Evolutionary conservation across 352 stramenopile genomes (phyloP).

Genomic region (Lagenidium giganteum): DNA sequence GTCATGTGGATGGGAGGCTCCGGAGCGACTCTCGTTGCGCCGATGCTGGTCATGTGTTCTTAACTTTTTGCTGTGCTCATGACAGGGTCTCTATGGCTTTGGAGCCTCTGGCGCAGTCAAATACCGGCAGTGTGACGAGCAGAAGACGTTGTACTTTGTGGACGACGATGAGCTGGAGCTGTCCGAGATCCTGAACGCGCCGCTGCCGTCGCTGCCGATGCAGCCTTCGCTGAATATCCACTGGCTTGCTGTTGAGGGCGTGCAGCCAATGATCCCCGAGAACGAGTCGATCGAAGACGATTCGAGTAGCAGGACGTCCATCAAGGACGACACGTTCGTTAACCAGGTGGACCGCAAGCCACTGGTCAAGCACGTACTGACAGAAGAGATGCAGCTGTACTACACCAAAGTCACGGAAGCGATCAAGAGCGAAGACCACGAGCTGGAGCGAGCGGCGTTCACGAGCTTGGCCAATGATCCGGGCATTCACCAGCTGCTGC

Average conservation of each 20-base stretch:
- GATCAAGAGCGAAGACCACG: conserved; percentile 67
- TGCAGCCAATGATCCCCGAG: conserved; percentile 79
- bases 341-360: conserved; percentile 67
- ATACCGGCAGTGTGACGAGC: conserved; percentile 60
- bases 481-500: conserved; percentile 86
- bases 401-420: conserved; percentile 85
- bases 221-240: conserved; percentile 70
- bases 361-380: conserved; percentile 83
- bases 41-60: no score
- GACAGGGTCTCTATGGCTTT: conserved; percentile 72
- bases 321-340: conserved; percentile 75
- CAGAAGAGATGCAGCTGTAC: conserved; percentile 88
- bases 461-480: conserved; percentile 75
- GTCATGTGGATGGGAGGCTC: no score
- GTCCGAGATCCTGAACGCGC: conserved; percentile 65
- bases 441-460: conserved; percentile 74
- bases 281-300: conserved; percentile 77
- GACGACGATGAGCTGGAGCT: conserved; percentile 77
- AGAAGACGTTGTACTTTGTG: conserved; percentile 51
- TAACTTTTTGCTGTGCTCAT: neutral
- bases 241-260: conserved; percentile 79
- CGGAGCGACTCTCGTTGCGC: no score
- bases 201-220: conserved; percentile 65
- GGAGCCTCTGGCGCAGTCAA: conserved; percentile 36
- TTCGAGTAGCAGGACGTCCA: conserved; percentile 57